Evolutionary conservation across 306 rosid species (phyloP).

Genomic region (Hippophae rhamnoides): DNA sequence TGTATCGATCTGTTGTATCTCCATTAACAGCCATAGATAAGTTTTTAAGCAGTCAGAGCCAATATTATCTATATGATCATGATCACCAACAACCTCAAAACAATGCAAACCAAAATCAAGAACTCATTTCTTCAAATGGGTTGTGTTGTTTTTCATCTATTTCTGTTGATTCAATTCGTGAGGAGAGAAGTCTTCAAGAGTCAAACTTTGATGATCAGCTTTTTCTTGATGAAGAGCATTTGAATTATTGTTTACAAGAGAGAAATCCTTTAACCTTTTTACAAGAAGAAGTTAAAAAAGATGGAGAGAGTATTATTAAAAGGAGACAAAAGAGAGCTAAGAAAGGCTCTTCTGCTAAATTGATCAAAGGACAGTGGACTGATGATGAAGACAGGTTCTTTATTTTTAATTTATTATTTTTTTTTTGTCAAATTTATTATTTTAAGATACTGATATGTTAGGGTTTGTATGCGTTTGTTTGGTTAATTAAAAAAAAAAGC

Average conservation of each 20-base stretch:
- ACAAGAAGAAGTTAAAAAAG: slow-evolving; percentile 11
- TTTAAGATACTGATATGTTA: neutral
- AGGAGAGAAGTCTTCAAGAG: slow-evolving; percentile 12
- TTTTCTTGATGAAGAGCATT: slow-evolving; percentile 14
- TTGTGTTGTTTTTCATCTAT: neutral
- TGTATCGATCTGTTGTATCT: slow-evolving; percentile 21
- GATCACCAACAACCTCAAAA: slow-evolving; percentile 13
- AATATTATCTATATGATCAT: neutral
- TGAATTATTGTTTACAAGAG: slow-evolving; percentile 3
- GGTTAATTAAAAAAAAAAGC: slow-evolving; percentile 17
- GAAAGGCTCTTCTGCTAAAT: slow-evolving; percentile 19
- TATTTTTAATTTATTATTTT: neutral
- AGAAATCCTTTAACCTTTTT: slow-evolving; percentile 15
- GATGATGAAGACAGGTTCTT: slow-evolving; percentile 79
- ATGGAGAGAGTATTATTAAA: slow-evolving; percentile 12
- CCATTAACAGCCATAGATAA: slow-evolving; percentile 64
- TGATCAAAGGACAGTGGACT: slow-evolving; percentile 87
- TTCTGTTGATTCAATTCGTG: slow-evolving; percentile 21
- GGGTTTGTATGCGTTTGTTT: neutral
- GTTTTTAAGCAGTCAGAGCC: slow-evolving; percentile 40
- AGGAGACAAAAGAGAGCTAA: slow-evolving; percentile 31
- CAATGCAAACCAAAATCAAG: slow-evolving; percentile 17
- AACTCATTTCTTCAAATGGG: slow-evolving; percentile 7
- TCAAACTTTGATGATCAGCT: slow-evolving; percentile 14
- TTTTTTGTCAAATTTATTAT: neutral